Conservation (phyloP, 768 basidiomycete genomes). For the Trametes cubensis region DNA sequence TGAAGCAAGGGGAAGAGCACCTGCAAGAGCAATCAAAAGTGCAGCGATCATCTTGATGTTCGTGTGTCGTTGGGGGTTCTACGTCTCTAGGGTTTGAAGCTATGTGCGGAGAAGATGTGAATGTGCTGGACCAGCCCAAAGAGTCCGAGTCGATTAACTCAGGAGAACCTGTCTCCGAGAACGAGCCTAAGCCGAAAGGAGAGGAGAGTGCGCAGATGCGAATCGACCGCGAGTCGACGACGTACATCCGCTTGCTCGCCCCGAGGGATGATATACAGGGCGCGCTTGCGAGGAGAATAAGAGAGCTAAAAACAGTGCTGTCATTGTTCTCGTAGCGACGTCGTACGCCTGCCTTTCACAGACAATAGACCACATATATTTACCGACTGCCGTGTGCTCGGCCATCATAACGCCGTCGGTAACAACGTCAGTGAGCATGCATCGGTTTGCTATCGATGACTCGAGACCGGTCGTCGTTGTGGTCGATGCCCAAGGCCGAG, state of each 20-base stretch:
- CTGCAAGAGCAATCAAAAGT: conserved; percentile 17
- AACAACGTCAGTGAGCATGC: no score
- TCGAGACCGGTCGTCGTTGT: conserved; percentile 1
- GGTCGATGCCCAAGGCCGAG: not conserved
- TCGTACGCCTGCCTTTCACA: not conserved
- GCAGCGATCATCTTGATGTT: conserved; percentile 15
- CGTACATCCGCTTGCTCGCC: not conserved
- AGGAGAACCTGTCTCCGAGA: conserved; percentile 21
- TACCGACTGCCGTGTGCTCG: not conserved
- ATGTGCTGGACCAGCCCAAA: conserved; percentile 4
- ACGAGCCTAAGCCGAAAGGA: conserved; percentile 6
- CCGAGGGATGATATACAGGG: conserved; percentile 16
- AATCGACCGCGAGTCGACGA: conserved; percentile 18
- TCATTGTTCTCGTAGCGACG: conserved; percentile 19
- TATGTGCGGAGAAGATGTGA: not conserved
- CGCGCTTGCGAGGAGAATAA: conserved; percentile 19
- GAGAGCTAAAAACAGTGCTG: conserved; percentile 8
- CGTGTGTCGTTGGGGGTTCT: conserved; percentile 2
- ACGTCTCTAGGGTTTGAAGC: not conserved
- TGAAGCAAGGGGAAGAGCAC: conserved; percentile 18
- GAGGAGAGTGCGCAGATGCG: conserved; percentile 4
- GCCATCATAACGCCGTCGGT: not conserved
- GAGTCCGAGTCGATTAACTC: not conserved
- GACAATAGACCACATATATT: conserved; percentile 13
- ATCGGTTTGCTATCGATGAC: no score